These are phyloP conservation scores for Periconia digitata DNA, from an alignment of 2,329 filamentous ascomycete genomes.

Conservation along the genomic window DNA sequence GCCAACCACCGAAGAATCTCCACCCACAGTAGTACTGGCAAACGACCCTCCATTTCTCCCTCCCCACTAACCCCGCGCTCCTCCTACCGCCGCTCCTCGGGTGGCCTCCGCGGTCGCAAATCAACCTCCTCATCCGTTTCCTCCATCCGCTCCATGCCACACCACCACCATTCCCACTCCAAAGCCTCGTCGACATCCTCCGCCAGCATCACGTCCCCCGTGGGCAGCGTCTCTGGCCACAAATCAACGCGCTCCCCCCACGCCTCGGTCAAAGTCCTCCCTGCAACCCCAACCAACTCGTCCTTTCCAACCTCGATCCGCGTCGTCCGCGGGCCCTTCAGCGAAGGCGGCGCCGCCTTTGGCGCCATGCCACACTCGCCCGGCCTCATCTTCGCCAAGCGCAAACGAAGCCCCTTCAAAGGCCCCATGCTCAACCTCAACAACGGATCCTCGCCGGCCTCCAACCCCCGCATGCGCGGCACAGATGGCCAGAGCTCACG, in stretches of 20 bases:
- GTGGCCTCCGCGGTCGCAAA: constrained; percentile 84
- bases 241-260: constrained; percentile 70
- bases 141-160: constrained; percentile 78
- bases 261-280: constrained; percentile 88
- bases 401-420: constrained; percentile 81
- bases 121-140: constrained; percentile 95
- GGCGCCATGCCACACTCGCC: constrained; percentile 59
- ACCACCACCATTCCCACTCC: constrained; percentile 82
- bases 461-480: constrained; percentile 6
- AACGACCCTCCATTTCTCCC: constrained; percentile 78
- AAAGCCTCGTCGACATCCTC: constrained; percentile 93
- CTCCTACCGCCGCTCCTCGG: constrained; percentile 79
- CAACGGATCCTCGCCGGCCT: constrained; percentile 9
- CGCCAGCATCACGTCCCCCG: constrained; percentile 60
- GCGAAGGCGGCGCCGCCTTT: constrained; percentile 47
- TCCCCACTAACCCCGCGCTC: constrained; percentile 86
- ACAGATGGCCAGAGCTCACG: constrained; percentile 19
- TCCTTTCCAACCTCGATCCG: constrained; percentile 85
- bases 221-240: constrained; percentile 56
- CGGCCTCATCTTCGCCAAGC: constrained; percentile 75
- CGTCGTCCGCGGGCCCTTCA: constrained; percentile 66
- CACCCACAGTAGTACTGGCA: constrained; percentile 45
- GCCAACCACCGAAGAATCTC: constrained; percentile 47
- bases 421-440: constrained; percentile 65
- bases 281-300: constrained; percentile 73